Percentiles rank a stretch among this genome's conserved stretches.
Evolutionary conservation across 305 asterid genomes (phyloP).

Genomic region (Ilex paraguariensis): DNA sequence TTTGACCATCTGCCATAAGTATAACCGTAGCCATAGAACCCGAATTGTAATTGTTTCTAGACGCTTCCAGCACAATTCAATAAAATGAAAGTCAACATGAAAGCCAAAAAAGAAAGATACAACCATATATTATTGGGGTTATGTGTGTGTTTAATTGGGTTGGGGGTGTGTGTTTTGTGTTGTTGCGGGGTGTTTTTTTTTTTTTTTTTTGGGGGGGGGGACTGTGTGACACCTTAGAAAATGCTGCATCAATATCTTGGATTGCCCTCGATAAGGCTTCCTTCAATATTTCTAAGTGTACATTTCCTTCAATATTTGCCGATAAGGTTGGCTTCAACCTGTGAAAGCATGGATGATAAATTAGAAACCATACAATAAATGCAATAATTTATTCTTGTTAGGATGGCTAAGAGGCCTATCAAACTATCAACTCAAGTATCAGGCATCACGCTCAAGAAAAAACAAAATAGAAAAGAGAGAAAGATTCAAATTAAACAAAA

Average conservation of each 20-base stretch:
- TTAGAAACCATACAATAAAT: neutral
- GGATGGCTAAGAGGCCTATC: too few relatives aligned
- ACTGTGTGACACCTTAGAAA: conserved; percentile 47
- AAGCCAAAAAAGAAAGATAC: conserved; percentile 16
- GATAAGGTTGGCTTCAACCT: conserved; percentile 78
- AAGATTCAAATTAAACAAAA: too few relatives aligned
- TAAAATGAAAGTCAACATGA: conserved; percentile 21
- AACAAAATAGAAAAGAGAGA: too few relatives aligned
- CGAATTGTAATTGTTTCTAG: conserved; percentile 55
- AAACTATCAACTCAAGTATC: too few relatives aligned
- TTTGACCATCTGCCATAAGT: conserved; percentile 69
- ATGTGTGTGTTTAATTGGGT: too few relatives aligned
- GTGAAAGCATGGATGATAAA: neutral
- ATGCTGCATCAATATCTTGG: conserved; percentile 66
- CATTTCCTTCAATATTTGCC: conserved; percentile 59
- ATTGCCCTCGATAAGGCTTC: conserved; percentile 77
- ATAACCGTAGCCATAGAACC: conserved; percentile 91
- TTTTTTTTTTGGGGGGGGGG: too few relatives aligned
- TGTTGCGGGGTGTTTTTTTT: too few relatives aligned
- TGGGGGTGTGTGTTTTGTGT: too few relatives aligned
- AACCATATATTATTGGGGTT: conserved; percentile 1
- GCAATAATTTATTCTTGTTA: too few relatives aligned
- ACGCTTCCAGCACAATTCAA: conserved; percentile 63
- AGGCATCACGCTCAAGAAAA: too few relatives aligned
- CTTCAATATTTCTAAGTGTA: conserved; percentile 77